Conservation (phyloP, 2,329 filamentous ascomycete genomes). For the Fusarium cyanostomum region DNA sequence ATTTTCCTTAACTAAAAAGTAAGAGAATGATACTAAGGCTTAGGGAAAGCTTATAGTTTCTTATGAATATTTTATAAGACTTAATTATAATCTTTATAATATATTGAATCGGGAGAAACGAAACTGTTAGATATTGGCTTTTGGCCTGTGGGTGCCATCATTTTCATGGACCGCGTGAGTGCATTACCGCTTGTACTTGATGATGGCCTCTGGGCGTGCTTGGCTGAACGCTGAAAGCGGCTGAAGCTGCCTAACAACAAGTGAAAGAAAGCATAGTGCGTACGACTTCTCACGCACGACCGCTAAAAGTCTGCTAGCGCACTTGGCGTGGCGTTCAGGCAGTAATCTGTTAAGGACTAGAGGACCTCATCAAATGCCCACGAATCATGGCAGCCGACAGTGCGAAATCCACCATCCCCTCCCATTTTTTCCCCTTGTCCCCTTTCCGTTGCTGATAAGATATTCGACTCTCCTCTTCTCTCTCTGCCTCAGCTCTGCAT, state of each 20-base stretch:
- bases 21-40: no score
- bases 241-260: neutral
- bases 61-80: no score
- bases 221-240: neutral
- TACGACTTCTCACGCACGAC: neutral
- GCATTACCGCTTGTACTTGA: neutral
- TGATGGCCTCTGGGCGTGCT: neutral
- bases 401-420: constrained; percentile 16
- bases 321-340: constrained; percentile 12
- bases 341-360: constrained; percentile 25
- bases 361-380: constrained; percentile 12
- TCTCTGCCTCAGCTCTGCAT: constrained; percentile 11
- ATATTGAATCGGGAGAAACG: no score
- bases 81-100: no score
- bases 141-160: no score
- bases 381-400: constrained; percentile 35
- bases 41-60: no score
- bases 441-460: constrained; percentile 10
- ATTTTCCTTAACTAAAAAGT: no score
- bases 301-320: constrained; percentile 21
- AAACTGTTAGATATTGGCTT: no score
- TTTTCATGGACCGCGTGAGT: neutral
- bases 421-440: constrained; percentile 19
- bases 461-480: constrained; percentile 28
- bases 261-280: constrained; percentile 4